phyloP scores from a whole-genome alignment of 306 rosid genomes.

The Quercus berberidifolia region DNA sequence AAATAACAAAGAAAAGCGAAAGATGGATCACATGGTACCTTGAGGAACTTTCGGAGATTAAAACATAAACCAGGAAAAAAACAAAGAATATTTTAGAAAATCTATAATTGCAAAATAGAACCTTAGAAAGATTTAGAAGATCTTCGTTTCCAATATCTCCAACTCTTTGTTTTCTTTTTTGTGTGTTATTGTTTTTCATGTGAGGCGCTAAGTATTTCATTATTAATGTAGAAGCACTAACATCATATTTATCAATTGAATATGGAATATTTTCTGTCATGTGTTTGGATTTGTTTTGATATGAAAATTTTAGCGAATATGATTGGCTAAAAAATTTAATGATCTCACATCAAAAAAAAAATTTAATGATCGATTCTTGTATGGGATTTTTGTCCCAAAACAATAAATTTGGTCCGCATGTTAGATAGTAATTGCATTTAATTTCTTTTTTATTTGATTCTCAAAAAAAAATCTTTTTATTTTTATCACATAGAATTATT shows the following conservation, averaged over 20 bases:
- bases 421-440: not conserved
- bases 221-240: constrained; percentile 10
- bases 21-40: constrained; percentile 42
- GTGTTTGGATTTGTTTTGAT: constrained; percentile 59
- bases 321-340: constrained; percentile 30
- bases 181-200: constrained; percentile 24
- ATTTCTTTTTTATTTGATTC: not conserved
- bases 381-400: constrained; percentile 30
- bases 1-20: not conserved
- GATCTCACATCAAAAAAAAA: no score
- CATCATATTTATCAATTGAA: constrained; percentile 13
- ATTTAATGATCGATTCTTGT: constrained; percentile 19
- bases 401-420: not conserved
- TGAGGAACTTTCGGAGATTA: not conserved
- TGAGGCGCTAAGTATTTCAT: constrained; percentile 21
- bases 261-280: constrained; percentile 68
- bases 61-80: not conserved
- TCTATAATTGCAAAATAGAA: constrained; percentile 46
- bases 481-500: not conserved
- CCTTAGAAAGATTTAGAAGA: constrained; percentile 53
- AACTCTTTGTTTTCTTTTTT: constrained; percentile 32
- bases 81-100: constrained; percentile 22
- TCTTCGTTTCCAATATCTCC: constrained; percentile 43
- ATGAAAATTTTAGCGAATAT: constrained; percentile 46
- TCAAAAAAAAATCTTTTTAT: no score